Evolutionary conservation across 1,139 yeast genomes (phyloP), one percentile per base, ranked within the genome.

Genomic region (Wickerhamomyces sp.): DNA sequence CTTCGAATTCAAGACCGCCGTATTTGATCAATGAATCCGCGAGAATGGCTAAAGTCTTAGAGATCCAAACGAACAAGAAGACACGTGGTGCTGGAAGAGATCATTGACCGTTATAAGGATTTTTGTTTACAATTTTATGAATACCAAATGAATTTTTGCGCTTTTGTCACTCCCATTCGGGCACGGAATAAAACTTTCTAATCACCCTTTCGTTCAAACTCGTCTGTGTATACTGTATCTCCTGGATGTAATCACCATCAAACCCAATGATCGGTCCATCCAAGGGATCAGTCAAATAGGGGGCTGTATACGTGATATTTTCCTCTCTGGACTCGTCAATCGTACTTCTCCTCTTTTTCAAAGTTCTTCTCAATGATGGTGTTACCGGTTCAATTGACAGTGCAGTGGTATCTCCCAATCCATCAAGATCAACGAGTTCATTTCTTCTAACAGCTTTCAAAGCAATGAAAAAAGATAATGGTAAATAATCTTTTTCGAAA

Each of bases 181-280:
- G 33, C 10, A 37, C 47, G 5, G 39, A 30, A 34, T 47, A 41
- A 20, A 33, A 41, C 18, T 39, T 43, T 21, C 45, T 38, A 3
- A 48, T 35, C 63, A 72, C 50, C 61, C 66, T 20, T 63, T 60
- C 45, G 66, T 61, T 33, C 59, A 60, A 44, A 68, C 66, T 35
- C 67, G 58, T 23, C 61, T 59, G 23, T 70, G 68, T 28, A 83
- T 85, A 49, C 71, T 80, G 29, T 56, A 51, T 46, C 55, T 60
- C 41, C 72, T 72, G 39, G 76, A 77, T 51, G 74, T 62, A 37
- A 34, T 73, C 72, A 2, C 78, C 78, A 45, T 81, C 88, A 16
- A 81, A 68, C 3, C 75, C 87, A 37, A 84, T 67, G 68, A 88
- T 71, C 0, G 94, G 93, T 0, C 93, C 91, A 41, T 84, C 91